Conservation (phyloP, 2,329 filamentous ascomycete species). For the Aspergillus sp. region DNA sequence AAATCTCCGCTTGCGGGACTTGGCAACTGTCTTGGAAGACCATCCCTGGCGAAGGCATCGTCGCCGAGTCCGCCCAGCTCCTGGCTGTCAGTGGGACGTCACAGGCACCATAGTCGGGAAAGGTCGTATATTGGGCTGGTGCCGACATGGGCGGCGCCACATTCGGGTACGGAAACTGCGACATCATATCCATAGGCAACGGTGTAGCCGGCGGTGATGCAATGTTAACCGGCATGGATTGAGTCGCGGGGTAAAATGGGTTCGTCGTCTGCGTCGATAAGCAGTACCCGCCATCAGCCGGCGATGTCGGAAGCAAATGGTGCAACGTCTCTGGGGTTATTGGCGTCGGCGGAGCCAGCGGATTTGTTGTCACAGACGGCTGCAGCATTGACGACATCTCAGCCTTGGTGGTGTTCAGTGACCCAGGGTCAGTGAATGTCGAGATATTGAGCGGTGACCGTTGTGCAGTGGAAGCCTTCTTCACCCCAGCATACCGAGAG, state of each 20-base stretch:
- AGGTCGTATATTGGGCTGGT: constrained; percentile 34
- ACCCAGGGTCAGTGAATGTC: constrained; percentile 36
- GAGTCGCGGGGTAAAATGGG: constrained; percentile 29
- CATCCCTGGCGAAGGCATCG: constrained; percentile 33
- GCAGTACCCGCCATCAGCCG: constrained; percentile 32
- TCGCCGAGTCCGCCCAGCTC: constrained; percentile 33
- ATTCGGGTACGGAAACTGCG: constrained; percentile 28
- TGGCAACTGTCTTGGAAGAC: constrained; percentile 26
- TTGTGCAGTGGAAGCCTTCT: constrained; percentile 38
- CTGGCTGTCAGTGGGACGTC: constrained; percentile 31
- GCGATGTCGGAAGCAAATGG: constrained; percentile 31
- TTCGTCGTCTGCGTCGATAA: constrained; percentile 23
- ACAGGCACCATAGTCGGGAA: constrained; percentile 32
- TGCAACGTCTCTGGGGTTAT: constrained; percentile 36
- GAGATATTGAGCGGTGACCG: constrained; percentile 39
- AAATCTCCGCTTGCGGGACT: constrained; percentile 25
- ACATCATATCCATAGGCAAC: constrained; percentile 28
- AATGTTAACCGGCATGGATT: constrained; percentile 33
- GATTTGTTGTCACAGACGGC: constrained; percentile 25
- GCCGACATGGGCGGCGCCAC: constrained; percentile 34
- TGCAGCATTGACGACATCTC: constrained; percentile 25
- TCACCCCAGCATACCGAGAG: constrained; percentile 36
- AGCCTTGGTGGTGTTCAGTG: constrained; percentile 24
- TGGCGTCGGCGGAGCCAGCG: constrained; percentile 34
- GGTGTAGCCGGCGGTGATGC: constrained; percentile 39